Evolutionary conservation across 345 rosid species (phyloP).

Genomic region (Passiflora organensis): DNA sequence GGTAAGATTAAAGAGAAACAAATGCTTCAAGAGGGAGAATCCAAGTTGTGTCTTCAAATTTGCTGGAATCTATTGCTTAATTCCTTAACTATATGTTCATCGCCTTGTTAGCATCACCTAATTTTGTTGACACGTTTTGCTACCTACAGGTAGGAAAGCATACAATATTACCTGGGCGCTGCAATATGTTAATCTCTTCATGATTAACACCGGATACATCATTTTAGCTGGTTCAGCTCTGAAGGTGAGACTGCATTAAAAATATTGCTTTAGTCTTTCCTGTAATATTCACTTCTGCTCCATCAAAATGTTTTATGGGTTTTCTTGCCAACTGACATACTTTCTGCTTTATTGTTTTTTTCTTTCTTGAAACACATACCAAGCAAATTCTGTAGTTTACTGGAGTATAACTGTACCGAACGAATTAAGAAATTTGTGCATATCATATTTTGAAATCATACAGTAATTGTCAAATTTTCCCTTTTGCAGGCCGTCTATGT

Average conservation of each 20-base stretch:
- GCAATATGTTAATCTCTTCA: constrained; percentile 51
- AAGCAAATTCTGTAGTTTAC: neutral
- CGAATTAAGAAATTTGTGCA: neutral
- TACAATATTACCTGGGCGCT: constrained; percentile 36
- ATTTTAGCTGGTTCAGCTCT: constrained; percentile 60
- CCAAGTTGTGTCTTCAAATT: too few relatives aligned
- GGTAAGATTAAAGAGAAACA: constrained; percentile 29
- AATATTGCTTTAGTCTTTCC: neutral
- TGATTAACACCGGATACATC: constrained; percentile 50
- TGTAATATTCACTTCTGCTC: neutral
- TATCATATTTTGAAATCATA: neutral
- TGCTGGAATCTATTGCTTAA: neutral
- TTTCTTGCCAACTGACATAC: too few relatives aligned
- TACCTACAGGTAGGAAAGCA: constrained; percentile 12
- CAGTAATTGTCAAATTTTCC: constrained; percentile 1
- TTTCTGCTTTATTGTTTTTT: neutral
- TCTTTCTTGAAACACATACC: neutral
- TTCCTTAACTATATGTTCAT: neutral
- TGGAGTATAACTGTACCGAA: neutral
- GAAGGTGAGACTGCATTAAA: constrained; percentile 43
- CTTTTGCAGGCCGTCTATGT: constrained; percentile 54
- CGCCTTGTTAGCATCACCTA: neutral
- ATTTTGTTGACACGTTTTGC: constrained; percentile 2
- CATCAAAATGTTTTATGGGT: neutral
- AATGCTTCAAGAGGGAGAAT: too few relatives aligned